Conservation (phyloP, 2,329 filamentous ascomycete genomes). For the Tolypocladium cylindrosporum region DNA sequence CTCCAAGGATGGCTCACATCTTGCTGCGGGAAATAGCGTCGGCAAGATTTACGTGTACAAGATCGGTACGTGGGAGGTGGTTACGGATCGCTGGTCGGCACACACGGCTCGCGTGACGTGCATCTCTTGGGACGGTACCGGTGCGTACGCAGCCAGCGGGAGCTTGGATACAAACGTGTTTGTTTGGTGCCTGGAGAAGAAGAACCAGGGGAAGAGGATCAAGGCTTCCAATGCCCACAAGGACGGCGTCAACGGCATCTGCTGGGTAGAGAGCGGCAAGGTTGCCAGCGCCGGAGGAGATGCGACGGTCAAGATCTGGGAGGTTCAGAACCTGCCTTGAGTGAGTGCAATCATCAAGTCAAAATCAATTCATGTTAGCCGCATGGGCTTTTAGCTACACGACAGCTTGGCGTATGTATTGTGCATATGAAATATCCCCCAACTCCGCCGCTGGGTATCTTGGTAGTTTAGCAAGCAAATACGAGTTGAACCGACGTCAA, state of each 20-base stretch:
- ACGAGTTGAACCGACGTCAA: no score
- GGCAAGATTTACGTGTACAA: slow-evolving; percentile 81
- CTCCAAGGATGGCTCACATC: slow-evolving; percentile 62
- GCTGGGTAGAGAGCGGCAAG: slow-evolving; percentile 62
- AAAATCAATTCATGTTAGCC: neutral
- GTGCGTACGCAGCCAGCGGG: slow-evolving; percentile 73
- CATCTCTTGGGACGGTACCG: slow-evolving; percentile 66
- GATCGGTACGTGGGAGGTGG: slow-evolving; percentile 53
- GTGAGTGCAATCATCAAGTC: neutral
- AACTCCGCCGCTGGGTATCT: neutral
- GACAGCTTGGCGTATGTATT: neutral
- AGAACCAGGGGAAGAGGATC: slow-evolving; percentile 71
- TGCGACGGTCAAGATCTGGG: slow-evolving; percentile 85
- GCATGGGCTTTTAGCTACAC: neutral
- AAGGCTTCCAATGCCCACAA: slow-evolving; percentile 88
- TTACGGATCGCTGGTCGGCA: slow-evolving; percentile 63
- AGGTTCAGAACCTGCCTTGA: slow-evolving; percentile 25
- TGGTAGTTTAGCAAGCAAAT: slow-evolving; percentile 1
- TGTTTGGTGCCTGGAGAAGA: slow-evolving; percentile 76
- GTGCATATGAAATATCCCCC: neutral
- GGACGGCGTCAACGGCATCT: slow-evolving; percentile 83
- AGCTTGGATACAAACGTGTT: slow-evolving; percentile 86
- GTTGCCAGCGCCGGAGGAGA: slow-evolving; percentile 78
- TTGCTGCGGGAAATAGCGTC: slow-evolving; percentile 73
- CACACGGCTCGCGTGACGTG: slow-evolving; percentile 48